These are phyloP conservation scores for Chlorella sp. DNA, from an alignment of 139 green algal species.

Conservation along the genomic window DNA sequence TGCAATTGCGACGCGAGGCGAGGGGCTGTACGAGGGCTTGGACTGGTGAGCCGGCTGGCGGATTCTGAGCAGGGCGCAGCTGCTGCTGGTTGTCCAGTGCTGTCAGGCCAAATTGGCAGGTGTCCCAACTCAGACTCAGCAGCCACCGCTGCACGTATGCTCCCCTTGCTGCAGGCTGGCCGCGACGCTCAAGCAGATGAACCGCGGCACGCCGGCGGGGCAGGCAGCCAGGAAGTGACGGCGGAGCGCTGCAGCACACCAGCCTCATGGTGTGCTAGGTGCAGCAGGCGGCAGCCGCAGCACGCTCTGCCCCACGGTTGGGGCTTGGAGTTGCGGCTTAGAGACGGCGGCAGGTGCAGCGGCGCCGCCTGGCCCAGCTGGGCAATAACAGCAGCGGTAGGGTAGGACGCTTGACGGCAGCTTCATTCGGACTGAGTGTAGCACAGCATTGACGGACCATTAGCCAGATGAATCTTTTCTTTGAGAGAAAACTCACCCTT, in stretches of 20 bases:
- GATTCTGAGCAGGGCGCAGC: too few species aligned
- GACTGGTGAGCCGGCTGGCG: conserved; percentile 79
- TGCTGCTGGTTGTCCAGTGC: too few species aligned
- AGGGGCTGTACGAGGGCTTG: conserved; percentile 96
- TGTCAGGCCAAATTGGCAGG: too few species aligned
- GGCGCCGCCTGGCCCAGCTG: background rate
- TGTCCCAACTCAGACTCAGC: too few species aligned
- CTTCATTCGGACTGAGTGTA: too few species aligned
- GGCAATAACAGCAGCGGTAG: background rate
- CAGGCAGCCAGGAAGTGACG: conserved; percentile 8
- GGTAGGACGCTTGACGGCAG: background rate
- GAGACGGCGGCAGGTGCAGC: background rate
- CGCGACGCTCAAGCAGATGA: conserved; percentile 38
- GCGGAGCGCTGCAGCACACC: background rate
- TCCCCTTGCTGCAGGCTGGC: background rate
- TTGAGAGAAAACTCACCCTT: too few species aligned
- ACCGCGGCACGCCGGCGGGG: conserved; percentile 31
- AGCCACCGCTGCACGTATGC: too few species aligned
- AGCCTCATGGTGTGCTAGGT: too few species aligned
- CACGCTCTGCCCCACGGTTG: too few species aligned
- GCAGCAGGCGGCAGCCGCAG: background rate
- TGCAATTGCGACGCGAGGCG: conserved; percentile 81
- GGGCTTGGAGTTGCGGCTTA: background rate
- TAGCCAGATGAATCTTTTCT: too few species aligned
- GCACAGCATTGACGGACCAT: too few species aligned